Evolutionary conservation across 208 protist species (phyloP).

Genomic region (Phytomonas sp.): DNA sequence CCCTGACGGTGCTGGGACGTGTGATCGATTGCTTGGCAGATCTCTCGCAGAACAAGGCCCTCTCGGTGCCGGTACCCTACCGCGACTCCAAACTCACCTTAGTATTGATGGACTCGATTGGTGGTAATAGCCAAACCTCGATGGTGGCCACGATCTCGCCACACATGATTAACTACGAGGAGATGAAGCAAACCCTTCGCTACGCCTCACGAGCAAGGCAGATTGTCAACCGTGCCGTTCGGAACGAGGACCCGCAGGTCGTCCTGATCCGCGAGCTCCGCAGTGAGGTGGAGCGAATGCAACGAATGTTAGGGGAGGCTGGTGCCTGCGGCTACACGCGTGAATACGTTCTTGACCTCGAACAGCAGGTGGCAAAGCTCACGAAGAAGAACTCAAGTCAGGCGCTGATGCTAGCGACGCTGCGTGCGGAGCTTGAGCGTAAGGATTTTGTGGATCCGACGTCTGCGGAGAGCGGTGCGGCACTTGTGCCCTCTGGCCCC

Average conservation of each 20-base stretch:
- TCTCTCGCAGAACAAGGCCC: conserved; percentile 46
- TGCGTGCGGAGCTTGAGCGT: conserved; percentile 40
- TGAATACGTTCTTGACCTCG: conserved; percentile 53
- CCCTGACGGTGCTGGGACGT: conserved; percentile 84
- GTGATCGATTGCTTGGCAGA: conserved; percentile 84
- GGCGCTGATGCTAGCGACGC: conserved; percentile 35
- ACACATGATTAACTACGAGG: conserved; percentile 82
- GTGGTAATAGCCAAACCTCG: conserved; percentile 90
- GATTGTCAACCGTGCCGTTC: conserved; percentile 86
- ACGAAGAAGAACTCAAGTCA: conserved; percentile 53
- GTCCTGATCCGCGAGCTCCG: conserved; percentile 42
- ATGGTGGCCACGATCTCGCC: conserved; percentile 94
- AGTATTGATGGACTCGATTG: conserved; percentile 84
- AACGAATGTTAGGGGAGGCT: conserved; percentile 47
- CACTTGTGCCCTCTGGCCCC: neutral
- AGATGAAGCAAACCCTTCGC: conserved; percentile 88
- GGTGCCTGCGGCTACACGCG: conserved; percentile 48
- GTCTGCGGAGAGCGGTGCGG: conserved; percentile 17
- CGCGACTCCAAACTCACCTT: conserved; percentile 83
- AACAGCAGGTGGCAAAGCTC: conserved; percentile 23
- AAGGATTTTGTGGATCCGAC: conserved; percentile 36
- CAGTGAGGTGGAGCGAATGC: conserved; percentile 46
- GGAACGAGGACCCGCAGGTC: conserved; percentile 90
- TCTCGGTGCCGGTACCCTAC: conserved; percentile 49
- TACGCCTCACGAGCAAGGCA: conserved; percentile 87